Evolutionary conservation across 208 protist species (phyloP), one percentile per base, ranked within the genome.

Genomic region (Strigomonas oncopelti): DNA sequence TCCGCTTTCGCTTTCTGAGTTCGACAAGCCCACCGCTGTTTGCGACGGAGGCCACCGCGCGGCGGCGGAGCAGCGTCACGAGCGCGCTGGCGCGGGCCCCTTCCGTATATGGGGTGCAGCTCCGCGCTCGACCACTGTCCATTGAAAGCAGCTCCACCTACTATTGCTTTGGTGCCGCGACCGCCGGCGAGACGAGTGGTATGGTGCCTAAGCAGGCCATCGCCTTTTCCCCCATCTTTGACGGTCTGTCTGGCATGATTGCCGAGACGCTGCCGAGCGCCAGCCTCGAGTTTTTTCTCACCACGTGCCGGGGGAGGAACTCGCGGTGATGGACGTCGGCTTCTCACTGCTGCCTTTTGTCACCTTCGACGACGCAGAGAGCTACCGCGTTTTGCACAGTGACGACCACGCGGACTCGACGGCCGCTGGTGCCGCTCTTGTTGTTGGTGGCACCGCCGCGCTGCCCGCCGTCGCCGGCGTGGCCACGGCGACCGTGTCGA

Each of bases 91-190:
- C 36, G 24, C n/a, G 52, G 38, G 34, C n/a, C 7, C 36, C 31
- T 64, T 31, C 53, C n/a, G 60, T 53, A 16, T 64, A 64, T 24
- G 60, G 32, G n/a, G 60, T 64, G 22, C 60, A 64, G 36, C 4
- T 64, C n/a, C 22, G 34, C 22, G 32, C 38, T 7, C 60, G 60
- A 1, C 60, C 34, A 0, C 38, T 64, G 38, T 64, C 60, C n/a
- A 54, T 45, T 18, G 60, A 52, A 13, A 45, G 20, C 7, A 14
- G 38, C 20, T 7, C 29, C 7, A 7, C 4, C 34, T 34, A 34
- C 22, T 45, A 45, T 4, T 64, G 48, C 60, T 54, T 28, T 20
- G 42, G 16, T 14, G 42, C 16, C 42, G 5, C 42, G 5, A 48
- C 42, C 13, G 9, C 1, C 11, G 42, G 42, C 42, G 42, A 48